These are phyloP conservation scores for Imleria badia DNA, from an alignment of 768 basidiomycete species.

Conservation along the genomic window DNA sequence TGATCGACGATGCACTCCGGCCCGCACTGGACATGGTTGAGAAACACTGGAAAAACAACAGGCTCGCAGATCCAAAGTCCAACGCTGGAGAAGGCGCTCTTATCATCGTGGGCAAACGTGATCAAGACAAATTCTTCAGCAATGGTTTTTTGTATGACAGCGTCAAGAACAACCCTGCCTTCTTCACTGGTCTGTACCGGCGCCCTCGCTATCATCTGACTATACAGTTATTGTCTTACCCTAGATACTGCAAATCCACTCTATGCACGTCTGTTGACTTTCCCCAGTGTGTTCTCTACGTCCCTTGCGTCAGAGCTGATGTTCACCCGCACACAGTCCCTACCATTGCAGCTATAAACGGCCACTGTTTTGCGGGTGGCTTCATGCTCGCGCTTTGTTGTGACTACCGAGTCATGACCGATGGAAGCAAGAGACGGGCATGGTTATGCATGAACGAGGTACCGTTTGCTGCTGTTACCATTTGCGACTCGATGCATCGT, in stretches of 20 bases:
- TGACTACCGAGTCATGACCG: slow-evolving; percentile 89
- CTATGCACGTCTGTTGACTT: slow-evolving; percentile 63
- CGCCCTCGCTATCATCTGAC: not conserved
- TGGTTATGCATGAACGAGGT: slow-evolving; percentile 97
- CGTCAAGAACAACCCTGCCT: slow-evolving; percentile 51
- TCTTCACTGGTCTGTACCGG: slow-evolving; percentile 58
- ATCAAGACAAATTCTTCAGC: slow-evolving; percentile 88
- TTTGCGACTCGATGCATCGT: not conserved
- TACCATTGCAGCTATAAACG: slow-evolving; percentile 76
- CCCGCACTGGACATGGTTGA: slow-evolving; percentile 76
- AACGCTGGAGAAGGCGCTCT: slow-evolving; percentile 59
- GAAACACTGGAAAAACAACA: slow-evolving; percentile 61
- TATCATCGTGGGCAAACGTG: slow-evolving; percentile 70
- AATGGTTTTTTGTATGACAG: slow-evolving; percentile 73
- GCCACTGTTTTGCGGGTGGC: slow-evolving; percentile 84
- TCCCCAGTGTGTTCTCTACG: slow-evolving; percentile 59
- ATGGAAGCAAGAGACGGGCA: slow-evolving; percentile 71
- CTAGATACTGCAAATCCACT: slow-evolving; percentile 76
- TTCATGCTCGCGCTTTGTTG: slow-evolving; percentile 78
- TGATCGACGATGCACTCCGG: slow-evolving; percentile 60
- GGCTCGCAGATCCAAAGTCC: slow-evolving; percentile 38
- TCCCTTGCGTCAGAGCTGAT: not conserved
- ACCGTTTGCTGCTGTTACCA: not conserved
- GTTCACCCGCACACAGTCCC: slow-evolving; percentile 52
- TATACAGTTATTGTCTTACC: slow-evolving; percentile 5